Percentiles rank a stretch among this genome's conserved stretches.
These are phyloP conservation scores for Neolentinus lepideus DNA, from an alignment of 1,284 basidiomycete genomes.

Conservation along the genomic window DNA sequence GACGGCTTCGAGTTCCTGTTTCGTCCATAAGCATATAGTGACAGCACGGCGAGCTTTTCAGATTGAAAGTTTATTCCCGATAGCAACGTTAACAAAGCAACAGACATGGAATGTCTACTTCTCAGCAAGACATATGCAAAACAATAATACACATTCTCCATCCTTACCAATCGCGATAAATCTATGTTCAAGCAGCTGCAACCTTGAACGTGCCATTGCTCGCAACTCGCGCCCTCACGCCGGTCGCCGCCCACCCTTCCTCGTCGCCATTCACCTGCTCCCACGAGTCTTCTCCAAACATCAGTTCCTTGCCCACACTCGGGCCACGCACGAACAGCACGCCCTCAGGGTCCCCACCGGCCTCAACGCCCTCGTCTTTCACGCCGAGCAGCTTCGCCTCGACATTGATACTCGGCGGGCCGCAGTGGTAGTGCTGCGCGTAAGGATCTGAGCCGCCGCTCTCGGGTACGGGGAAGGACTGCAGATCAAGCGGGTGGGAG, in stretches of 20 bases:
- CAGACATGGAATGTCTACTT: neutral
- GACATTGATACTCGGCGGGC: constrained; percentile 67
- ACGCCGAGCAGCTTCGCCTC: constrained; percentile 65
- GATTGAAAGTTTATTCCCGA: neutral
- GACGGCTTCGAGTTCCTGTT: too few species aligned
- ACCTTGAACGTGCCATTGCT: constrained; percentile 27
- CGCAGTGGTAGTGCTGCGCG: constrained; percentile 36
- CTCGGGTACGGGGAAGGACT: constrained; percentile 38
- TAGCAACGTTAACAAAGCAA: neutral
- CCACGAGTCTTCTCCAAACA: neutral
- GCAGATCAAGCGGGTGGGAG: constrained; percentile 68
- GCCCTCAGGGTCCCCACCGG: constrained; percentile 50
- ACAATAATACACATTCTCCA: neutral
- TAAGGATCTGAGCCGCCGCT: constrained; percentile 20
- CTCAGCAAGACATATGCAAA: neutral
- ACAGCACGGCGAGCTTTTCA: too few species aligned
- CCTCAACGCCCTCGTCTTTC: constrained; percentile 54
- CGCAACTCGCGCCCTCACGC: constrained; percentile 20
- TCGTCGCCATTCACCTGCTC: neutral
- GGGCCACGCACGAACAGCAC: constrained; percentile 41
- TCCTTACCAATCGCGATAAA: neutral
- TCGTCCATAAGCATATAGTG: too few species aligned
- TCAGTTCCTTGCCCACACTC: constrained; percentile 12
- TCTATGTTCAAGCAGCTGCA: constrained; percentile 1
- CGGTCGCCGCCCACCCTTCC: constrained; percentile 19